A percentile compares a stretch with the other conserved stretches of the same genome.
Conservation (phyloP, 2,329 filamentous ascomycete genomes). For the Hirsutella thompsonii region DNA sequence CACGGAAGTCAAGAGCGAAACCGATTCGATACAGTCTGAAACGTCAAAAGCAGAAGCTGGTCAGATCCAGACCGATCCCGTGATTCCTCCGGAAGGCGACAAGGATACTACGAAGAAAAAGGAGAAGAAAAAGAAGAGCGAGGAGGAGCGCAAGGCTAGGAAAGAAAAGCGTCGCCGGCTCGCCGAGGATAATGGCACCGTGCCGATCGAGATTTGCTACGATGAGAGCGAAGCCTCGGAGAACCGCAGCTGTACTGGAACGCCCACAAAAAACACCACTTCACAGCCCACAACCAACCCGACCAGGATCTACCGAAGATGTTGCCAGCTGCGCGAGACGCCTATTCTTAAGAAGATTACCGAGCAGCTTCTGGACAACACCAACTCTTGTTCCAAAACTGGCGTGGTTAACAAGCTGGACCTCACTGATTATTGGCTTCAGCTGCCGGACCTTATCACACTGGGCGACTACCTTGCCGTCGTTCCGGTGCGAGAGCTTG, state of each 20-base stretch:
- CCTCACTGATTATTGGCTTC: constrained; percentile 72
- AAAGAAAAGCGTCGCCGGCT: constrained; percentile 79
- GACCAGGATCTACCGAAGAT: constrained; percentile 81
- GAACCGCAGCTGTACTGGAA: constrained; percentile 4
- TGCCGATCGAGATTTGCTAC: constrained; percentile 71
- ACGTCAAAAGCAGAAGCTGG: constrained; percentile 9
- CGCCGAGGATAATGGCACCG: constrained; percentile 75
- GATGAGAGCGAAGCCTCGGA: constrained; percentile 51
- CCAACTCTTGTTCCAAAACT: constrained; percentile 50
- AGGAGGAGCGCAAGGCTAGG: constrained; percentile 82
- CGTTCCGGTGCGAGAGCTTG: constrained; percentile 75
- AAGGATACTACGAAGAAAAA: constrained; percentile 56
- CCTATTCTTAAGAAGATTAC: constrained; percentile 86
- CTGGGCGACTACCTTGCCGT: constrained; percentile 89
- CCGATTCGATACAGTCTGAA: constrained; percentile 14
- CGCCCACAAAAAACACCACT: constrained; percentile 12
- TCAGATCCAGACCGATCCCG: not conserved
- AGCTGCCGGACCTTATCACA: constrained; percentile 71
- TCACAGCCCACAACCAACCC: constrained; percentile 73
- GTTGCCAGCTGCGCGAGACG: constrained; percentile 86
- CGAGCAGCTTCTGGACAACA: constrained; percentile 65
- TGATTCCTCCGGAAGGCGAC: constrained; percentile 15
- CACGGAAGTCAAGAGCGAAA: not conserved
- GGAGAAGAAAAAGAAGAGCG: constrained; percentile 91
- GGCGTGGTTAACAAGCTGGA: constrained; percentile 77